Percentiles rank a stretch among this genome's conserved stretches.
phyloP scores from a whole-genome alignment of 768 basidiomycete species.

The Panellus pusillus region DNA sequence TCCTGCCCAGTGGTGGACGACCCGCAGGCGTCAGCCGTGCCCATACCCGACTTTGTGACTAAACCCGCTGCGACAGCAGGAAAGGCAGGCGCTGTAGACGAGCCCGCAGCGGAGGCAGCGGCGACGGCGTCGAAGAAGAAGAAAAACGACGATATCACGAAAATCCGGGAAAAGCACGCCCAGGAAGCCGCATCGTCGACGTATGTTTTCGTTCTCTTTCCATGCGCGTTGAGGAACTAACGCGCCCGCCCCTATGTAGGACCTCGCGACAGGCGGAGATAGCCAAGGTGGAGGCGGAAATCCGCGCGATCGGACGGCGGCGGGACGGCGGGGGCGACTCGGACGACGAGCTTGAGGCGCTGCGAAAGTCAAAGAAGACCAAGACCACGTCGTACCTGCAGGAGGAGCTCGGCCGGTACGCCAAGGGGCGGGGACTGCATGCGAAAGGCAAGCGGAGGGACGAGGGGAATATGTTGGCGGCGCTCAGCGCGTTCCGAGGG shows the following conservation, averaged over 20 bases:
- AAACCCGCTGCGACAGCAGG: conserved; percentile 23
- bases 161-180: conserved; percentile 75
- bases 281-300: conserved; percentile 84
- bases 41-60: conserved; percentile 43
- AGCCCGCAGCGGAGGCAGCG: conserved; percentile 16
- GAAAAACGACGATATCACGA: conserved; percentile 50
- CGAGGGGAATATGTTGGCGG: conserved; percentile 69
- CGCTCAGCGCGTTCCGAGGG: conserved; percentile 67
- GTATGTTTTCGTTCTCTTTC: conserved; percentile 37
- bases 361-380: conserved; percentile 50
- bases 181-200: conserved; percentile 64
- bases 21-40: conserved; percentile 25
- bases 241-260: conserved; percentile 33
- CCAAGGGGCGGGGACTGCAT: conserved; percentile 60
- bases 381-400: conserved; percentile 69
- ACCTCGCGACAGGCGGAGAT: conserved; percentile 73
- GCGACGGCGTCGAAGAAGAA: conserved; percentile 39
- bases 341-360: conserved; percentile 60
- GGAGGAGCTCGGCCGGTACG: conserved; percentile 81
- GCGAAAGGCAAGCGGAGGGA: conserved; percentile 64
- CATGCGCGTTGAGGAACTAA: not conserved
- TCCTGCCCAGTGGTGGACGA: conserved; percentile 37
- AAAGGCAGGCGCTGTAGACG: not conserved
- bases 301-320: conserved; percentile 71
- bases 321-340: conserved; percentile 52